Evolutionary conservation across 2,329 filamentous ascomycete species (phyloP).

Genomic region (Dactylellina haptotyla): DNA sequence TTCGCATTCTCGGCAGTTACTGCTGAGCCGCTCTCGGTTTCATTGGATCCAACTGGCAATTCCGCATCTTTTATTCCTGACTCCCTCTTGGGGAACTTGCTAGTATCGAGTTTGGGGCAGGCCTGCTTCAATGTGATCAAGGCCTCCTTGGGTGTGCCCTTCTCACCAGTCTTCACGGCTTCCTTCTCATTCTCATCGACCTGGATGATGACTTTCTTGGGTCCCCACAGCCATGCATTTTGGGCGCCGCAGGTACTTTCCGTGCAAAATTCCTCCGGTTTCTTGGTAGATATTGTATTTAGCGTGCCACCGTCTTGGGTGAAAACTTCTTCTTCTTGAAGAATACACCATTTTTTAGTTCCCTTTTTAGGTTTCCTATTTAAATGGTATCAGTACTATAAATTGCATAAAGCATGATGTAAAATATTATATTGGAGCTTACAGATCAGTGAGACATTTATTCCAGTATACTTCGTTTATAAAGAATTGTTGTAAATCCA

Average conservation of each 20-base stretch:
- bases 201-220: slow-evolving; percentile 12
- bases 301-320: not conserved
- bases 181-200: not conserved
- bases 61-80: slow-evolving; percentile 1
- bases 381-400: not conserved
- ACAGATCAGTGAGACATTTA: slow-evolving; percentile 43
- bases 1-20: not conserved
- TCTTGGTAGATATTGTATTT: not conserved
- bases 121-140: slow-evolving; percentile 21
- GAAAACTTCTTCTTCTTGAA: slow-evolving; percentile 13
- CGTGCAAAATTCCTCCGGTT: slow-evolving; percentile 31
- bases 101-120: slow-evolving; percentile 34
- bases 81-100: slow-evolving; percentile 39
- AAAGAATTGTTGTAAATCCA: slow-evolving; percentile 45
- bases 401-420: not conserved
- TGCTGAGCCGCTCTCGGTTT: not conserved
- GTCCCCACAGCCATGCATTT: slow-evolving; percentile 23
- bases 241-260: slow-evolving; percentile 37
- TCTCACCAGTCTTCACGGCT: not conserved
- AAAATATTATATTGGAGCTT: not conserved
- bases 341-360: slow-evolving; percentile 36
- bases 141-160: not conserved
- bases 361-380: slow-evolving; percentile 27
- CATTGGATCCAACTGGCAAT: not conserved
- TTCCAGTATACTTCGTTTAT: slow-evolving; percentile 40